Percentiles rank a stretch among this genome's conserved stretches.
phyloP scores from a whole-genome alignment of 257 asterid species.

The Solanum lycopersicoides region DNA sequence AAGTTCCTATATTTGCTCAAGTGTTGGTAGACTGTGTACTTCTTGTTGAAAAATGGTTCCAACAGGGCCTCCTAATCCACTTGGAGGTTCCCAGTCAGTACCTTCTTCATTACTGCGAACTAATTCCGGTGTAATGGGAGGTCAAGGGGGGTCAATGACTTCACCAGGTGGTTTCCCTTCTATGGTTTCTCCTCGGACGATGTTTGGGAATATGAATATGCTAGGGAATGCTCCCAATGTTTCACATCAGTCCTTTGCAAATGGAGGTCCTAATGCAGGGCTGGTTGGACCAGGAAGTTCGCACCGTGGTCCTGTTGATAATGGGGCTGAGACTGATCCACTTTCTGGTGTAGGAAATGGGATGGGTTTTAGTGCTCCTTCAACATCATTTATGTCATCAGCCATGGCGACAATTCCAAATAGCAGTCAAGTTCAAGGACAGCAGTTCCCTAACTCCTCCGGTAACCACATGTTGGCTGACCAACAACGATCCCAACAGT shows the following conservation, averaged over 20 bases:
- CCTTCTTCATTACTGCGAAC: slow-evolving; percentile 65
- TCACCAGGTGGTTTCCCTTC: slow-evolving; percentile 55
- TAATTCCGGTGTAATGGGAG: slow-evolving; percentile 61
- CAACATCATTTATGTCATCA: slow-evolving; percentile 37
- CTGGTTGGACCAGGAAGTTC: slow-evolving; percentile 54
- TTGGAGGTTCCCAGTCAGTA: slow-evolving; percentile 53
- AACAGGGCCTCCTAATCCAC: slow-evolving; percentile 67
- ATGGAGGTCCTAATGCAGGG: slow-evolving; percentile 58
- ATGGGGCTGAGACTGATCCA: slow-evolving; percentile 60
- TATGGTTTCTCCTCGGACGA: slow-evolving; percentile 60
- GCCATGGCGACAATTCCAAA: slow-evolving; percentile 32
- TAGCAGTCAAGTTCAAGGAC: slow-evolving; percentile 62
- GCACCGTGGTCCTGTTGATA: slow-evolving; percentile 39
- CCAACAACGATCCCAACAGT: slow-evolving; percentile 56
- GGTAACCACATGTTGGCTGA: slow-evolving; percentile 53
- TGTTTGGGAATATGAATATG: slow-evolving; percentile 55
- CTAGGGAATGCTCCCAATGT: slow-evolving; percentile 61
- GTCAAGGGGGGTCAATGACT: slow-evolving; percentile 69
- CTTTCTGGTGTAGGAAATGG: slow-evolving; percentile 51
- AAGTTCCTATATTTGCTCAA: neutral
- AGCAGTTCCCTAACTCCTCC: slow-evolving; percentile 46
- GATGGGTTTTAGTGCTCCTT: slow-evolving; percentile 45
- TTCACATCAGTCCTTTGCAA: slow-evolving; percentile 66
- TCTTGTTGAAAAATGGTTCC: slow-evolving; percentile 39
- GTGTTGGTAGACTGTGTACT: slow-evolving; percentile 5